Evolutionary conservation across 441 rosid genomes (phyloP), one percentile per base, ranked within the genome.

Genomic region (Mallotus repandus): DNA sequence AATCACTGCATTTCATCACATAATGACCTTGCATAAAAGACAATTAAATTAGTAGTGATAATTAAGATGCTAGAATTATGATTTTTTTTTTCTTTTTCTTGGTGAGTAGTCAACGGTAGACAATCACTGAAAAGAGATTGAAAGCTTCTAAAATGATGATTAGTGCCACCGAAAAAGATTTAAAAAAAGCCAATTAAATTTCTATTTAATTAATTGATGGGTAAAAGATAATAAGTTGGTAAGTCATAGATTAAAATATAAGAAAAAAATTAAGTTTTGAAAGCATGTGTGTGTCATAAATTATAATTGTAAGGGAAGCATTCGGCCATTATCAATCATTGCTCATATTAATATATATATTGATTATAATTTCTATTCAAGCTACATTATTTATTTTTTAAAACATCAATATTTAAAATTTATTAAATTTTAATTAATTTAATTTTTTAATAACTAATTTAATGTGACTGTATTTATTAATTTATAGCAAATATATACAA

Each of bases 51-150:
- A 9, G 29, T 25, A 2, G 68, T 55, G 49, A 67, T 29, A 65
- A 73, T n/a, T 63, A n/a, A 43, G 18, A n/a, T 63, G 13, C 13
- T 46, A 35, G 15, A 15, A 65, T 11, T 4, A 13, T 21, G 4
- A 11, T 2, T 46, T 9, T 13, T 35, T 35, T 41, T 63, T 71
- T 54, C 38, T 66, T 21, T 49, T 7, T 49, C 70, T 62, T 48
- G 66, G 72, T 59, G 72, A 61, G 55, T n/a, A 52, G 77, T 70
- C 75, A 74, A 74, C 63, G 74, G 6, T 59, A 59, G 72, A 58
- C 71, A 74, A 54, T 65, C 75, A 41, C 63, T 78, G 66, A 52
- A 64, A 72, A 71, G 49, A 64, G 35, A 19, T 61, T 14, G 53
- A 45, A 63, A 65, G 49, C 63, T 65, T 70, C 72, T 68, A 49